Evolutionary conservation across 208 protist genomes (phyloP), one percentile per base, ranked within the genome.

Genomic region (Borovskyia barvae): DNA sequence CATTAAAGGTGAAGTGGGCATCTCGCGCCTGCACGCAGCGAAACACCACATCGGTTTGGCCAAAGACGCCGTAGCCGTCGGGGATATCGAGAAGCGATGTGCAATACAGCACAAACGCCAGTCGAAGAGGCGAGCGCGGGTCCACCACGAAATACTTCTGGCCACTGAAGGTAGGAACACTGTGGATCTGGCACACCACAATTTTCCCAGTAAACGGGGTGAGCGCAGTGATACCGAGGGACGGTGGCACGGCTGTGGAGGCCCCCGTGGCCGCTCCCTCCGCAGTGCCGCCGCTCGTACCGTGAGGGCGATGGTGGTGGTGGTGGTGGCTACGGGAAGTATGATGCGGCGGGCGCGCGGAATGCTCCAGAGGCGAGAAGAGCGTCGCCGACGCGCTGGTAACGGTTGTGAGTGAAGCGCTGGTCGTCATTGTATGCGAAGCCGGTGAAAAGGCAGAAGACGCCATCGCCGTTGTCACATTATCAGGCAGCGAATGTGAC

Each of bases 11-110:
- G 69, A 87, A 89, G 37, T 78, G 62, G 15, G 84, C 75, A 49
- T 93, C 89, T 17, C 89, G 82, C 9, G 82, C 84, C 62, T 93
- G 83, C 56, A 87, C 91, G 71, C 89, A 95, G 54, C 81, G 85
- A 29, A 95, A 59, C n/a, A 91, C 74, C 3, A 95, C 82, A 35
- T 92, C 89, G 3, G 75, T 75, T 54, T 88, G 77, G 5, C 85
- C 82, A 40, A 41, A 42, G 9, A 85, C 80, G 40, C 60, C 53
- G 45, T 81, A 74, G 24, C 64, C 49, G 33, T 76, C 42, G 46
- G 69, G 64, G n/a, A 71, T 51, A 15, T 74, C 63, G 20, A 68
- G 68, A 48, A 85, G 65, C 2, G 54, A 54, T 26, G 49, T 72
- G 64, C 80, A 91, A 12, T 58, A 62, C 17, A 93, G 71, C 6